Conservation (phyloP, 352 stramenopile species). For the Pythium chondricola region DNA sequence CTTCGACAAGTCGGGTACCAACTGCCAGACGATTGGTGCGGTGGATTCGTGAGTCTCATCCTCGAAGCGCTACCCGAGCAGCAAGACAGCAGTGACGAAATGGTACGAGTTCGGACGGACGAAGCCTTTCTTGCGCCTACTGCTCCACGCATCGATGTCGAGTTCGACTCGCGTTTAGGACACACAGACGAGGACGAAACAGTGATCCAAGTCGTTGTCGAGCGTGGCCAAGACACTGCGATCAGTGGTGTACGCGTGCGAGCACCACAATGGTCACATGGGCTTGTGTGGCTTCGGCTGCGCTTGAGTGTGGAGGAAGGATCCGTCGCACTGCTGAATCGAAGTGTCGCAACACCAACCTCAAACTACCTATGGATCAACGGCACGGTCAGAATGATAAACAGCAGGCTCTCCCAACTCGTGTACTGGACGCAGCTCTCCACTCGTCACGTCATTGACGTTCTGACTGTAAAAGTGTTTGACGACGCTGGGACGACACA, state of each 20-base stretch:
- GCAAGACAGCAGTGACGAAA: neutral
- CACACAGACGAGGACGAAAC: too few relatives aligned
- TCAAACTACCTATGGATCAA: conserved; percentile 21
- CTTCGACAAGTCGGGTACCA: conserved; percentile 3
- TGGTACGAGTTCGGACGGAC: conserved; percentile 5
- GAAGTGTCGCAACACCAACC: too few relatives aligned
- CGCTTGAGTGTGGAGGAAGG: neutral
- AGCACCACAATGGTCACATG: neutral
- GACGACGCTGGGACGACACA: neutral
- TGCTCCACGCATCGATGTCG: too few relatives aligned
- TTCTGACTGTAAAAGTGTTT: conserved; percentile 1
- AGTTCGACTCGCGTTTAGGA: too few relatives aligned
- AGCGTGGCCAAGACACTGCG: neutral
- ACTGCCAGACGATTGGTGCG: conserved; percentile 1
- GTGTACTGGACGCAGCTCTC: conserved; percentile 1
- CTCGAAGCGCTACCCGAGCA: neutral
- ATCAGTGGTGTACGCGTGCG: neutral
- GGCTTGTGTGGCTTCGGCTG: neutral
- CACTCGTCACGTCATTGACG: neutral
- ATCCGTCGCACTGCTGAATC: too few relatives aligned
- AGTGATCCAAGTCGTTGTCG: neutral
- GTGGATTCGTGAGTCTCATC: conserved; percentile 1
- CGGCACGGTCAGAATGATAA: conserved; percentile 15
- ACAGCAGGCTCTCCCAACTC: conserved; percentile 4
- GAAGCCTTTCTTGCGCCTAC: too few relatives aligned